Conservation (phyloP, 495 filamentous ascomycete genomes). For the Venustampulla echinocandica region DNA sequence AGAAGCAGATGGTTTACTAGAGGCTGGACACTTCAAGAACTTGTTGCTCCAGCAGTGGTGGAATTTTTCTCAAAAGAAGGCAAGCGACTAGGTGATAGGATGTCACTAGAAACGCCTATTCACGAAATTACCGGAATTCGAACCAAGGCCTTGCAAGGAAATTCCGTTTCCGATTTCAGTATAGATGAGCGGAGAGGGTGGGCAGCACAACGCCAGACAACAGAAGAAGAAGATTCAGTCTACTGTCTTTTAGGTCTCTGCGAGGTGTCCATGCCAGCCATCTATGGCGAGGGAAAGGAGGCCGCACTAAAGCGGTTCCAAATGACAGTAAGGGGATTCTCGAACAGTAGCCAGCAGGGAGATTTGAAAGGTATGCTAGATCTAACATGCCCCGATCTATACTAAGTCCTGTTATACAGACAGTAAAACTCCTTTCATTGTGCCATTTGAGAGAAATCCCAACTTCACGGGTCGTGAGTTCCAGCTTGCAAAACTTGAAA, state of each 20-base stretch:
- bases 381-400: neutral
- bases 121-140: neutral
- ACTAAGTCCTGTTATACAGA: neutral
- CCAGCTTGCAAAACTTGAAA: constrained; percentile 4
- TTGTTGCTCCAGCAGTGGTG: constrained; percentile 2
- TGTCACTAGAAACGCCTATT: neutral
- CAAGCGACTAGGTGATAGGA: constrained; percentile 3
- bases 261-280: constrained; percentile 24
- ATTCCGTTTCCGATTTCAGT: neutral
- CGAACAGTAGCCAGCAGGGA: neutral
- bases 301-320: constrained; percentile 24
- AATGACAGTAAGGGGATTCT: constrained; percentile 1
- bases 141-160: neutral
- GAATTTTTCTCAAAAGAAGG: constrained; percentile 2
- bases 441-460: constrained; percentile 11
- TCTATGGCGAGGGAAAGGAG: constrained; percentile 14
- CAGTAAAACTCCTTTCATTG: neutral
- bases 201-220: constrained; percentile 13
- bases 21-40: too few species aligned
- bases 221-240: neutral
- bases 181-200: constrained; percentile 11
- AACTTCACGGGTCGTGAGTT: constrained; percentile 9
- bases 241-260: constrained; percentile 26
- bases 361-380: neutral
- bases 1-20: too few species aligned